phyloP scores from a whole-genome alignment of 2,329 filamentous ascomycete species.

The Fusarium domesticum region DNA sequence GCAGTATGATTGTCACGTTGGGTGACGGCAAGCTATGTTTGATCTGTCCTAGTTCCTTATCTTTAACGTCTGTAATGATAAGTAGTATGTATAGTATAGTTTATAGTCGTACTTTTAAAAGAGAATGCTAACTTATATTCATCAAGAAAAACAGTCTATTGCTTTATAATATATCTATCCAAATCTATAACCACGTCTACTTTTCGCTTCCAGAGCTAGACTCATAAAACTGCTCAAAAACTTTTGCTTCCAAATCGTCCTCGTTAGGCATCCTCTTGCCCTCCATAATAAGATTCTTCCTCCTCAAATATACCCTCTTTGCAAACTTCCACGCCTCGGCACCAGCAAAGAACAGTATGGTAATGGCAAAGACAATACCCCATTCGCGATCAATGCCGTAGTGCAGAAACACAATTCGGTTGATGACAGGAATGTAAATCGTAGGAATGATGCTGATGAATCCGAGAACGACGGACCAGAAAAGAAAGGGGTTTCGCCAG shows the following conservation, averaged over 20 bases:
- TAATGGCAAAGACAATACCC: slow-evolving; percentile 62
- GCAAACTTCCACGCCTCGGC: slow-evolving; percentile 65
- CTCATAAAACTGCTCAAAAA: background rate
- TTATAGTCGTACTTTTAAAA: too few species aligned
- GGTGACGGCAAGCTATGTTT: too few species aligned
- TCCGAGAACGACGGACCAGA: slow-evolving; percentile 49
- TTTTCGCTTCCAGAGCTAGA: background rate
- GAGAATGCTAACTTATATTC: too few species aligned
- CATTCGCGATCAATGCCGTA: slow-evolving; percentile 66
- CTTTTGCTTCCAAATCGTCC: background rate
- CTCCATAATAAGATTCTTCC: slow-evolving; percentile 1
- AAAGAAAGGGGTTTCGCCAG: slow-evolving; percentile 54
- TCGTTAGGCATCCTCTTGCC: background rate
- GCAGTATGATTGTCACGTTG: too few species aligned
- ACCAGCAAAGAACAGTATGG: slow-evolving; percentile 60
- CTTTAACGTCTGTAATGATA: too few species aligned
- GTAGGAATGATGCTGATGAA: slow-evolving; percentile 57
- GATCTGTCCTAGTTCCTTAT: too few species aligned
- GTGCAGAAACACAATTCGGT: slow-evolving; percentile 64
- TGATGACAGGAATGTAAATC: slow-evolving; percentile 67
- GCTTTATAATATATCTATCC: too few species aligned
- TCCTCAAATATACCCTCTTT: slow-evolving; percentile 56
- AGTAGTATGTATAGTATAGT: too few species aligned
- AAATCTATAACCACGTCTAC: background rate
- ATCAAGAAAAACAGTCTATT: too few species aligned